phyloP scores from a whole-genome alignment of 163 green algal genomes.

The Scenedesmus sp. region DNA sequence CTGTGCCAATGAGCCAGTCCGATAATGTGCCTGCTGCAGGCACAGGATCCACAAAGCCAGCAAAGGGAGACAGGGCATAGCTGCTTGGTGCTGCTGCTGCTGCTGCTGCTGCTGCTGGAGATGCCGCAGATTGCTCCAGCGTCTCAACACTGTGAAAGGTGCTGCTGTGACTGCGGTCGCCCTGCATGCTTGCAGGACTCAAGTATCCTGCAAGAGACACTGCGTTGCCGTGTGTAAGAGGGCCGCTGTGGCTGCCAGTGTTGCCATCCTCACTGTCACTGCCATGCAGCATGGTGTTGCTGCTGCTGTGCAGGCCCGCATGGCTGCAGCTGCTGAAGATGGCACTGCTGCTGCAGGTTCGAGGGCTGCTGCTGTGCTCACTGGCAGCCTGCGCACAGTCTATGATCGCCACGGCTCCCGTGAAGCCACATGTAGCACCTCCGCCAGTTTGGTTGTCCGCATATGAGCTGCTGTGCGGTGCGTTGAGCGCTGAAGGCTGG shows the following conservation, averaged over 20 bases:
- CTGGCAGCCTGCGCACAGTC: not conserved
- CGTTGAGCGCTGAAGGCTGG: not conserved
- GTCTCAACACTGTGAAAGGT: not conserved
- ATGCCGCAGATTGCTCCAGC: not conserved
- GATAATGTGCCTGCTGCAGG: not conserved
- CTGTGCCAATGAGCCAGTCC: constrained; percentile 3
- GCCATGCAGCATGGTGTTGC: not conserved
- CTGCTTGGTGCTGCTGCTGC: not conserved
- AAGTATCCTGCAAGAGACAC: not conserved
- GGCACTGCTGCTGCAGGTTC: not conserved
- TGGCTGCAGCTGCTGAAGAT: not conserved
- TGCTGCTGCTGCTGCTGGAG: not conserved
- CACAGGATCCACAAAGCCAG: not conserved
- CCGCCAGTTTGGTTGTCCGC: not conserved
- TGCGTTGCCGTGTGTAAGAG: not conserved
- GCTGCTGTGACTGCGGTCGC: not conserved
- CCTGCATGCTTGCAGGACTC: not conserved
- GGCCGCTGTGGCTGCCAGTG: not conserved
- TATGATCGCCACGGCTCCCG: not conserved
- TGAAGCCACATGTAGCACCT: not conserved
- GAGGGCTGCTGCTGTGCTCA: not conserved
- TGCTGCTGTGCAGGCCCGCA: not conserved
- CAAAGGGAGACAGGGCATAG: not conserved
- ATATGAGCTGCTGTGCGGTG: not conserved
- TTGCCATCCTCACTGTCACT: not conserved